Evolutionary conservation across 371 early-diverging fungal species (phyloP), one percentile per base, ranked within the genome.

Genomic region (Parasitella parasitica): DNA sequence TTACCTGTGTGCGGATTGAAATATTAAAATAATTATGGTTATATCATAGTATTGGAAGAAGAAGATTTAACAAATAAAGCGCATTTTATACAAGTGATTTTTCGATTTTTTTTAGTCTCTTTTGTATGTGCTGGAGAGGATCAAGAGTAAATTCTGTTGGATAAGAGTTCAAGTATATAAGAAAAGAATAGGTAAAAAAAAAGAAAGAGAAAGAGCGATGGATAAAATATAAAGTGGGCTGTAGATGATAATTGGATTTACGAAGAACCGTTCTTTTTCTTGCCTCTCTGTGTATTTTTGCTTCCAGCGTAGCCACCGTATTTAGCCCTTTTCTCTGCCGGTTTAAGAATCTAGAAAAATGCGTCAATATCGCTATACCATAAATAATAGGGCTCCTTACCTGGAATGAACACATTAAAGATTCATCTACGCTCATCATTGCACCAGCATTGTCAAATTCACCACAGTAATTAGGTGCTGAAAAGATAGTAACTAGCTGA

Each of bases 381-480:
- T n/a, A n/a, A n/a, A n/a, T n/a, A n/a, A n/a, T n/a, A n/a, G n/a
- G n/a, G n/a, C n/a, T n/a, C 27, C 26, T 60, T 66, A 75, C 75
- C 69, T 93, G 90, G 84, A 94, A 94, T 28, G 91, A 90, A 72
- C 99, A 98, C 75, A 96, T 85, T 56, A 98, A 81, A 39, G 94
- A 90, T 61, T 94, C 91, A 66, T 93, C 93, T 16, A 98, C 96
- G 50, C 89, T 86, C 98, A 99, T 96, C 77, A 97, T 94, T 0
- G 95, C 98, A 20, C 95, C 96, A 39, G 85, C 89, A 63, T 98
- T 98, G 69, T 97, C 97, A 80, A 97, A 98, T 77, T 98, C 98
- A 49, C 98, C 99, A 75, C 99, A 99, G 69, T 98, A 99, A 76
- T 99, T 98, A 53, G 99, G 98, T 13, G 99, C 99, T 20, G 93